Evolutionary conservation across 768 basidiomycete species (phyloP).

Genomic region (Boletus eberwhitei): DNA sequence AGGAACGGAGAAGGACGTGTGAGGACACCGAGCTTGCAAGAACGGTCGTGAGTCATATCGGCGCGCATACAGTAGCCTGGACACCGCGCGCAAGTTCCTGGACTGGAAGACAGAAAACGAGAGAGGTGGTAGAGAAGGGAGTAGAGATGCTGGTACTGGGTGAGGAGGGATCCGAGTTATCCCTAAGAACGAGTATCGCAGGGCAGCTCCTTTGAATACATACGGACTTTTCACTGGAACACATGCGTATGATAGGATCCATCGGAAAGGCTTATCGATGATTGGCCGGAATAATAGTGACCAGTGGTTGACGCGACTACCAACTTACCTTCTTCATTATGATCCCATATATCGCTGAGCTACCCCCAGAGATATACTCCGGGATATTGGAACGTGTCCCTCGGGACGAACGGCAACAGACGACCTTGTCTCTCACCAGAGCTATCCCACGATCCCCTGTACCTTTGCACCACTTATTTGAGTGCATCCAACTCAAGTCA

Average conservation of each 20-base stretch:
- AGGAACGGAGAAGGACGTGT: constrained; percentile 15
- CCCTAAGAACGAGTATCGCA: constrained; percentile 30
- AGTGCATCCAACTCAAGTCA: constrained; percentile 48
- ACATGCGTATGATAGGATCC: background rate
- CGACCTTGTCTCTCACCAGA: constrained; percentile 55
- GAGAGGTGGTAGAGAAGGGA: constrained; percentile 50
- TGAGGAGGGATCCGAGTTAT: constrained; percentile 24
- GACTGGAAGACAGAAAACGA: constrained; percentile 46
- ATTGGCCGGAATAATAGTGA: background rate
- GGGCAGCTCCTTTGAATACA: constrained; percentile 20
- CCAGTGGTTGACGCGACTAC: background rate
- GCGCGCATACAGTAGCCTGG: constrained; percentile 51
- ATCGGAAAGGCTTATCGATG: background rate
- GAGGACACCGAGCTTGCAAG: constrained; percentile 31
- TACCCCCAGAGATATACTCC: constrained; percentile 69
- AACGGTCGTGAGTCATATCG: constrained; percentile 45
- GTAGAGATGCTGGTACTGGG: constrained; percentile 41
- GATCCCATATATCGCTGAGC: constrained; percentile 24
- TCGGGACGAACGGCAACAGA: constrained; percentile 43
- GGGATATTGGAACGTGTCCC: constrained; percentile 54
- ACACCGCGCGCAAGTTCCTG: constrained; percentile 47
- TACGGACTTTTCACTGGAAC: background rate
- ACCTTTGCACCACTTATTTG: constrained; percentile 55
- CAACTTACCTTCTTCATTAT: constrained; percentile 8
- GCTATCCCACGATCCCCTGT: constrained; percentile 63